These are phyloP conservation scores for Salix brachista DNA, from an alignment of 345 rosid species.

Conservation along the genomic window DNA sequence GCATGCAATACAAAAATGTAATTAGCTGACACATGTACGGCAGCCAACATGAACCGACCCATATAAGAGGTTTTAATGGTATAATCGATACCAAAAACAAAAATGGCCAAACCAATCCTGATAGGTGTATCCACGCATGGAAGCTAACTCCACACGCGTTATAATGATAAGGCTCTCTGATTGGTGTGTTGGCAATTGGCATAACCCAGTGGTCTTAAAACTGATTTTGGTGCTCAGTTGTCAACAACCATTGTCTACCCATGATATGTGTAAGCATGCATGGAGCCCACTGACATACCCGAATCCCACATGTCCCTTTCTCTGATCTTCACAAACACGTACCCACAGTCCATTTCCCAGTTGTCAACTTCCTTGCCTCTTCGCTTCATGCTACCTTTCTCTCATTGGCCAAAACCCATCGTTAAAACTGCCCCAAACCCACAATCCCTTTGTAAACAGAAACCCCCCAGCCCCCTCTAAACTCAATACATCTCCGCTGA, in stretches of 20 bases:
- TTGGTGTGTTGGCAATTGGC: not conserved
- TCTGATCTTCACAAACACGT: slow-evolving; percentile 56
- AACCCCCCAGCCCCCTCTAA: not conserved
- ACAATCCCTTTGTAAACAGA: not conserved
- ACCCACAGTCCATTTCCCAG: slow-evolving; percentile 54
- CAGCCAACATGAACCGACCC: slow-evolving; percentile 33
- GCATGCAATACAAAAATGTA: slow-evolving; percentile 35
- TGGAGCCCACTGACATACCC: slow-evolving; percentile 39
- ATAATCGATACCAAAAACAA: not conserved
- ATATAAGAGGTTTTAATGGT: not conserved
- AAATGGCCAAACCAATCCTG: slow-evolving; percentile 30
- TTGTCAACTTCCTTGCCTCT: slow-evolving; percentile 42
- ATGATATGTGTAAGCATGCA: slow-evolving; percentile 40
- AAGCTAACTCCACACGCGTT: slow-evolving; percentile 64
- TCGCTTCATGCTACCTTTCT: slow-evolving; percentile 44
- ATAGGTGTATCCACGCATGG: slow-evolving; percentile 92
- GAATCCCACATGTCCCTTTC: slow-evolving; percentile 53
- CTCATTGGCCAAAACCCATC: slow-evolving; percentile 28
- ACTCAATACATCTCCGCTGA: not conserved
- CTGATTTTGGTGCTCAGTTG: not conserved
- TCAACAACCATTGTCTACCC: not conserved
- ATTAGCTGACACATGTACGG: slow-evolving; percentile 17
- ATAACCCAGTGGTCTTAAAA: not conserved
- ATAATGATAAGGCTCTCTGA: slow-evolving; percentile 3
- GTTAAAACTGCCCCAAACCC: slow-evolving; percentile 13